Evolutionary conservation across 192 early-diverging fungal genomes (phyloP).

Genomic region (Coemansia sp.): DNA sequence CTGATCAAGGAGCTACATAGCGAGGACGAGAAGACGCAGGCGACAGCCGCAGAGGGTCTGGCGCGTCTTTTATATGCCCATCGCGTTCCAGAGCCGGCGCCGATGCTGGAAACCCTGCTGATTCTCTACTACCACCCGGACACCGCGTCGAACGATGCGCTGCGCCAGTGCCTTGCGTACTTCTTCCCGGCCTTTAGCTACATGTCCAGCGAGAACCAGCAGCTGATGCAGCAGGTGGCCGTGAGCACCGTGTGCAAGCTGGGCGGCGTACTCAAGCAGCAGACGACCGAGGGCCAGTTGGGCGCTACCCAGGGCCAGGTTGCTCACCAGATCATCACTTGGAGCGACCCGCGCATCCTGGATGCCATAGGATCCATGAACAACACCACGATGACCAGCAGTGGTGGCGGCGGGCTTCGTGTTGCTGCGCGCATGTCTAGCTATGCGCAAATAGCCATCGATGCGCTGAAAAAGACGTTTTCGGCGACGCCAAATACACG

Average conservation of each 20-base stretch:
- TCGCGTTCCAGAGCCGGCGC: constrained; percentile 49
- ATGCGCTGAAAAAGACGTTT: constrained; percentile 58
- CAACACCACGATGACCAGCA: background rate
- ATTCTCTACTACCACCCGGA: constrained; percentile 78
- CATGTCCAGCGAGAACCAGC: constrained; percentile 71
- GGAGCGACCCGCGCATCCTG: constrained; percentile 71
- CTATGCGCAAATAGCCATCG: constrained; percentile 57
- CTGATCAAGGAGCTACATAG: constrained; percentile 60
- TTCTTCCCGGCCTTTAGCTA: constrained; percentile 84
- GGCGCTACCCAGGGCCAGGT: constrained; percentile 56
- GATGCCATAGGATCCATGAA: constrained; percentile 49
- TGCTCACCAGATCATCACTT: constrained; percentile 71
- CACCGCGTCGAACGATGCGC: constrained; percentile 61
- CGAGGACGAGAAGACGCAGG: constrained; percentile 58
- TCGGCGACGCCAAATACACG: constrained; percentile 52
- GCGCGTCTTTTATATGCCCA: constrained; percentile 67
- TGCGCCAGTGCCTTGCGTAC: constrained; percentile 84
- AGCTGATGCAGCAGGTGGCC: constrained; percentile 59
- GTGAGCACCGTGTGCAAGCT: constrained; percentile 35
- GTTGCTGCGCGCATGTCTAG: constrained; percentile 28
- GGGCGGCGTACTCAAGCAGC: constrained; percentile 39
- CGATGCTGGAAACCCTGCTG: constrained; percentile 65
- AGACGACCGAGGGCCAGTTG: constrained; percentile 19
- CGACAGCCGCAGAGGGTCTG: constrained; percentile 72
- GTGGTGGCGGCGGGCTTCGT: background rate